Percentiles rank a stretch among this genome's conserved stretches.
phyloP scores from a whole-genome alignment of 2,329 filamentous ascomycete species.

The Claviceps sp. region DNA sequence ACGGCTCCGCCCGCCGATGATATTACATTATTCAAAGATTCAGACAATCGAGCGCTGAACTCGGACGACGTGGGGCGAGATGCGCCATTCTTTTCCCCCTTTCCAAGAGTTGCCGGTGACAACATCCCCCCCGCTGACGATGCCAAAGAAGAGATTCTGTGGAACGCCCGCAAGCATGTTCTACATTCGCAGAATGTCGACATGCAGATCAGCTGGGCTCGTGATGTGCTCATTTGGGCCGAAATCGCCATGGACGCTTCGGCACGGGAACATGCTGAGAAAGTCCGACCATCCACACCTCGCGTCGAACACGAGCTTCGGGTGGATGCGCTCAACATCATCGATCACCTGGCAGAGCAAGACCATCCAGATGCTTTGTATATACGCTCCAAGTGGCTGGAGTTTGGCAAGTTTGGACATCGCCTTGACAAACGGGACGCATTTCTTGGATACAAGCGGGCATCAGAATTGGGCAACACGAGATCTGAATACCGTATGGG shows the following conservation, averaged over 20 bases:
- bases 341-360: slow-evolving; percentile 79
- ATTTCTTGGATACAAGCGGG: slow-evolving; percentile 71
- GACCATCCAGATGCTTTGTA: slow-evolving; percentile 89
- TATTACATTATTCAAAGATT: slow-evolving; percentile 24
- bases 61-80: slow-evolving; percentile 34
- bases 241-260: slow-evolving; percentile 72
- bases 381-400: slow-evolving; percentile 89
- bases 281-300: slow-evolving; percentile 60
- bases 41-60: slow-evolving; percentile 21
- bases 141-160: slow-evolving; percentile 81
- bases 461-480: slow-evolving; percentile 75
- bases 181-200: slow-evolving; percentile 89
- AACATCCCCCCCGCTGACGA: slow-evolving; percentile 91
- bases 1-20: slow-evolving; percentile 17
- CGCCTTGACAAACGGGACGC: slow-evolving; percentile 90
- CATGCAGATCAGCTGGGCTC: slow-evolving; percentile 94
- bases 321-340: slow-evolving; percentile 81
- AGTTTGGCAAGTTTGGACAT: slow-evolving; percentile 92
- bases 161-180: slow-evolving; percentile 70
- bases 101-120: slow-evolving; percentile 73
- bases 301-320: slow-evolving; percentile 79
- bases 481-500: slow-evolving; percentile 93
- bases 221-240: slow-evolving; percentile 80
- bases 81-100: slow-evolving; percentile 75
- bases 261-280: slow-evolving; percentile 43